These are phyloP conservation scores for Leptographium lundbergii DNA, from an alignment of 2,329 filamentous ascomycete species.

Conservation along the genomic window DNA sequence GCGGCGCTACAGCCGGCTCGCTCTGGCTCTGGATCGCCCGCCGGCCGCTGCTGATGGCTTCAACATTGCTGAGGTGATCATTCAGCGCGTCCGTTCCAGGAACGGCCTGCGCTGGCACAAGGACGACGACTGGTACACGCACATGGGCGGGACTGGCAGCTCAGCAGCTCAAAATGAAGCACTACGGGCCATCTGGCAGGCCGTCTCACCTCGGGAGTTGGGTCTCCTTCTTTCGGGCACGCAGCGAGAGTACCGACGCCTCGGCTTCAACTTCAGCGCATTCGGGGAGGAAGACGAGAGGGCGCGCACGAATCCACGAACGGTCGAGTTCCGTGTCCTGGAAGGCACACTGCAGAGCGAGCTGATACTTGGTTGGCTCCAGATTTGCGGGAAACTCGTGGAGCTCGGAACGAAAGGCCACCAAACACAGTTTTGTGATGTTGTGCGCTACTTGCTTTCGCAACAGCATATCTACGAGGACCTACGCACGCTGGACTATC, in stretches of 20 bases:
- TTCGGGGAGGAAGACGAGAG: slow-evolving; percentile 24
- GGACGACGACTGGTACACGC: slow-evolving; percentile 11
- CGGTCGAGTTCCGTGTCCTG: slow-evolving; percentile 26
- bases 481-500: neutral
- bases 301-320: slow-evolving; percentile 20
- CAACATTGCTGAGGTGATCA: slow-evolving; percentile 3
- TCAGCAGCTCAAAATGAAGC: slow-evolving; percentile 7
- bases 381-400: slow-evolving; percentile 20
- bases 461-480: slow-evolving; percentile 7
- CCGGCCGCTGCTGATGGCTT: neutral
- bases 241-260: slow-evolving; percentile 20
- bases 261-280: slow-evolving; percentile 28
- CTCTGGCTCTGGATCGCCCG: slow-evolving; percentile 8
- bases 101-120: neutral
- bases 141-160: slow-evolving; percentile 7
- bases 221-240: slow-evolving; percentile 23
- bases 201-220: slow-evolving; percentile 17
- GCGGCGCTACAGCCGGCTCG: slow-evolving; percentile 21
- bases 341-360: slow-evolving; percentile 20
- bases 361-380: slow-evolving; percentile 22
- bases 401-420: slow-evolving; percentile 14
- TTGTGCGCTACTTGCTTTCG: slow-evolving; percentile 8
- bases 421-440: slow-evolving; percentile 5
- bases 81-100: neutral
- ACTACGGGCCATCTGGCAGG: slow-evolving; percentile 19